Conservation (phyloP, 768 basidiomycete species). For the Mycena crocata region DNA sequence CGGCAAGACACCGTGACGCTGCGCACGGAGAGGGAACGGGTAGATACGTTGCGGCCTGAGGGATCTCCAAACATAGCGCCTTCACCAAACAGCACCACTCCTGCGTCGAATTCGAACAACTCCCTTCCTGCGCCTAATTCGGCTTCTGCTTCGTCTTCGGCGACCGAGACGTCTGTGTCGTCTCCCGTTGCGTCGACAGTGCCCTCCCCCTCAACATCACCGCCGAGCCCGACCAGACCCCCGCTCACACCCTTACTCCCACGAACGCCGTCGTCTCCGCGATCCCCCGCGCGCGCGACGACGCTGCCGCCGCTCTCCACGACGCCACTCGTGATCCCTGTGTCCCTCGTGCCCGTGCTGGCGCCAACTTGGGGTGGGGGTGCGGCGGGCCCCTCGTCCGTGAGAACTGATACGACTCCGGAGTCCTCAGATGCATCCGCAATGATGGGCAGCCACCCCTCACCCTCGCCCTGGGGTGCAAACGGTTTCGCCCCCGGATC, state of each 20-base stretch:
- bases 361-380: not conserved
- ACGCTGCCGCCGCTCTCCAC: constrained; percentile 23
- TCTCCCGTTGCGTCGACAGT: too few relatives aligned
- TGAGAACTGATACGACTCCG: too few relatives aligned
- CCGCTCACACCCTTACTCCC: not conserved
- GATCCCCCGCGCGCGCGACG: constrained; percentile 11
- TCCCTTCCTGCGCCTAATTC: not conserved
- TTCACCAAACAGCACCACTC: too few relatives aligned
- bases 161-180: too few relatives aligned
- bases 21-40: not conserved
- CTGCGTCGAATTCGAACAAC: too few relatives aligned
- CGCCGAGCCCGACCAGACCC: not conserved
- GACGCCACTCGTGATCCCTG: not conserved
- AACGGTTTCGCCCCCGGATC: constrained; percentile 12
- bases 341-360: not conserved
- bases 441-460: not conserved
- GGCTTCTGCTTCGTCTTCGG: not conserved
- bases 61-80: not conserved
- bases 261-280: not conserved
- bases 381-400: too few relatives aligned
- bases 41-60: not conserved
- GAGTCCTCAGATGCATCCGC: too few relatives aligned
- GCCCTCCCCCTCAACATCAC: not conserved
- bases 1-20: not conserved
- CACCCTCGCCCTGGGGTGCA: constrained; percentile 11